These are phyloP conservation scores for Pharnaceum exiguum DNA, from an alignment of 148 eudicot genomes.

Conservation along the genomic window DNA sequence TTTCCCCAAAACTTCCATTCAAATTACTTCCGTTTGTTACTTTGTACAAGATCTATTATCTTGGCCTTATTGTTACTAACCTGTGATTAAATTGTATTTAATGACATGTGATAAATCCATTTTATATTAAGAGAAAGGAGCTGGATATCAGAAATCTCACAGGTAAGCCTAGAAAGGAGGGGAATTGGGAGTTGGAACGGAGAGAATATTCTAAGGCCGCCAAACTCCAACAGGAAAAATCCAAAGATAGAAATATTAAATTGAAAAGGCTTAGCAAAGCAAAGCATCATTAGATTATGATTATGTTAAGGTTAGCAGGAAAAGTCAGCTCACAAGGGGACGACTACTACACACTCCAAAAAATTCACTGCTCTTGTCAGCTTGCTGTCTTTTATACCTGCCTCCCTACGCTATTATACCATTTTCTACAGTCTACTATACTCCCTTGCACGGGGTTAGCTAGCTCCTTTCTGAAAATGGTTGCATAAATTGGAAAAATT, in stretches of 20 bases:
- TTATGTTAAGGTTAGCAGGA: constrained; percentile 37
- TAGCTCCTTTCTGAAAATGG: neutral
- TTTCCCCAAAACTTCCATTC: constrained; percentile 53
- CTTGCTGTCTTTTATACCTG: constrained; percentile 39
- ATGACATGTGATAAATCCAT: neutral
- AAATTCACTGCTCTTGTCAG: constrained; percentile 83
- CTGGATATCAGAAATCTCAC: constrained; percentile 16
- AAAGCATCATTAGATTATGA: constrained; percentile 80
- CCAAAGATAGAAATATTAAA: constrained; percentile 62
- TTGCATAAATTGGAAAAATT: too few species aligned
- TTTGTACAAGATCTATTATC: constrained; percentile 28
- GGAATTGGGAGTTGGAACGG: constrained; percentile 38
- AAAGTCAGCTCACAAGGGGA: constrained; percentile 81
- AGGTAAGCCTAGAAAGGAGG: constrained; percentile 54
- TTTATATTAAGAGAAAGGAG: neutral
- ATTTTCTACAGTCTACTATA: neutral
- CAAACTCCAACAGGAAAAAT: constrained; percentile 63
- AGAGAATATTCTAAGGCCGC: constrained; percentile 69
- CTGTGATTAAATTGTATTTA: neutral
- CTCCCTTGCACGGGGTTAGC: neutral
- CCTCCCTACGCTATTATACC: constrained; percentile 9
- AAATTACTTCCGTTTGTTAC: constrained; percentile 25
- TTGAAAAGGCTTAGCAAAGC: constrained; percentile 31
- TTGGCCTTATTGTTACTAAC: constrained; percentile 19
- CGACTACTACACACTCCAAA: constrained; percentile 58